These are phyloP conservation scores for Penicillium ochrochloron DNA, from an alignment of 495 filamentous ascomycete species.

Conservation along the genomic window DNA sequence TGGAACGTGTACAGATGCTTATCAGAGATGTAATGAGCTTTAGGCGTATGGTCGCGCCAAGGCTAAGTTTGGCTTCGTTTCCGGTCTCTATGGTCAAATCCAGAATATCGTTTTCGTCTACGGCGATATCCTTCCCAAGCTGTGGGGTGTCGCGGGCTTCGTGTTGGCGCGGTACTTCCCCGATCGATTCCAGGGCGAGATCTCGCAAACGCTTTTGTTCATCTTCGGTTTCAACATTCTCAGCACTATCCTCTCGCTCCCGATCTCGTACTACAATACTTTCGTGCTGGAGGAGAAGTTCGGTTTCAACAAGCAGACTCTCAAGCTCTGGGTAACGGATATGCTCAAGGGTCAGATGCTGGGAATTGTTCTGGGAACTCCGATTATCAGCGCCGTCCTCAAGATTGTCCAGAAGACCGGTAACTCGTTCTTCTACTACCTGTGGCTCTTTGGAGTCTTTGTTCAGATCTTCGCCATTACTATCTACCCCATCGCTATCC, in stretches of 20 bases:
- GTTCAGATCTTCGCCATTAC: conserved; percentile 94
- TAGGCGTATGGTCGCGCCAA: conserved; percentile 94
- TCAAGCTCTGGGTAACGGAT: conserved; percentile 86
- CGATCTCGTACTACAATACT: conserved; percentile 85
- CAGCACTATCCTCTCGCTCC: conserved; percentile 76
- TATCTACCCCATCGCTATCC: conserved; percentile 91
- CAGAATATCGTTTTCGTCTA: conserved; percentile 89
- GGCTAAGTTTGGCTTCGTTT: conserved; percentile 82
- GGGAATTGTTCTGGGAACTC: conserved; percentile 75
- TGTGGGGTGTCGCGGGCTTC: conserved; percentile 82
- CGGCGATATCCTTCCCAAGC: conserved; percentile 84
- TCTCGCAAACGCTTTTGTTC: conserved; percentile 91
- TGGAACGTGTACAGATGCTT: conserved; percentile 11
- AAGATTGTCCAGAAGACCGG: conserved; percentile 91
- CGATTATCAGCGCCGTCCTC: conserved; percentile 87
- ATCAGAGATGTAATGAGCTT: not conserved
- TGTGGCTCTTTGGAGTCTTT: conserved; percentile 88
- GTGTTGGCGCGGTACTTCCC: conserved; percentile 75
- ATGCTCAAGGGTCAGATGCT: conserved; percentile 90
- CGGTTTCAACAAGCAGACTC: conserved; percentile 97
- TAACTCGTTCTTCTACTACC: conserved; percentile 92
- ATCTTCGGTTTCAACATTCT: conserved; percentile 84
- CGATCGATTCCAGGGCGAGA: conserved; percentile 82
- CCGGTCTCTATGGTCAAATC: conserved; percentile 78
- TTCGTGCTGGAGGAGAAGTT: conserved; percentile 97